Evolutionary conservation across 176 grass and related monocot genomes (phyloP), one percentile per base, ranked within the genome.

Genomic region (Aegilops bicornis): DNA sequence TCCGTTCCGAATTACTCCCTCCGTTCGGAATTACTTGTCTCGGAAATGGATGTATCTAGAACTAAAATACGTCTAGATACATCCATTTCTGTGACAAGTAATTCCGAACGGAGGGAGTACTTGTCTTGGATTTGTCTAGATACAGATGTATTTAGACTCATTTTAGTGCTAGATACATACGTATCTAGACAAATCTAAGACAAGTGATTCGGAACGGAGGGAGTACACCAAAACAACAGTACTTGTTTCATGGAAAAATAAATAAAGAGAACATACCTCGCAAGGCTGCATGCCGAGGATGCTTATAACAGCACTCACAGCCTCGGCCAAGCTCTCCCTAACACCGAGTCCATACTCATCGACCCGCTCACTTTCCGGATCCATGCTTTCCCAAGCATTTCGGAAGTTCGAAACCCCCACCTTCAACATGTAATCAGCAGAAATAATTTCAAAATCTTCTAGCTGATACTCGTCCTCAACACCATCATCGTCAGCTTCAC

Each of bases 391-490:
- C 97, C 97, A 99, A 77, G 92, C 94, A 87, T 99, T 99, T 83
- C 89, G 85, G 94, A 99, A 99, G 80, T 96, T 99, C 10, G 92
- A 96, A 39, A 99, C 92, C 79, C 89, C 90, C 33, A 99, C 94
- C 83, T 94, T 96, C 77, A 96, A 73, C 90, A 99, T 96, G 73
- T 99, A 99, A 87, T 99, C 97, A 64, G 94, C 97, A 81, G 86
- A 90, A 58, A 83, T 85, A 24, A 99, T 88, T 91, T 99, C 97
- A 10, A 99, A 77, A 64, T 99, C 97, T 89, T 99, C 94, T 9
- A 99, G 89, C 77, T 99, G 97, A 81, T 99, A 99, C 73, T 99
- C 97, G 17, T 99, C 97, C 80, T 99, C 97, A 72, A 96, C 97
- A 65, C 97, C 97, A 80, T 99, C 97, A 43, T 99, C 97, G 10